phyloP scores from a whole-genome alignment of 495 filamentous ascomycete species.

The Penicillium subrubescens region DNA sequence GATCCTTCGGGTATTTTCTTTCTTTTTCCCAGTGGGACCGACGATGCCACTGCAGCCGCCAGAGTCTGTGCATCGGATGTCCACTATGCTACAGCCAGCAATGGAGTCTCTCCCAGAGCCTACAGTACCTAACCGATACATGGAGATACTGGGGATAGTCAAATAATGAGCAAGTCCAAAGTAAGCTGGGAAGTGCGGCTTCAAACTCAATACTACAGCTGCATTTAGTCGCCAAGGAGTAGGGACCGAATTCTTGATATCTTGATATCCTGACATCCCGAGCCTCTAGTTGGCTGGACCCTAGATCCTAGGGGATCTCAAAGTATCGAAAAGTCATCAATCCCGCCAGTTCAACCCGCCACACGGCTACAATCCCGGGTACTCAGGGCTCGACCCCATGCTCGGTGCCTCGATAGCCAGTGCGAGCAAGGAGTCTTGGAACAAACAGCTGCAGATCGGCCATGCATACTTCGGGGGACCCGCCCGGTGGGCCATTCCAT shows the following conservation, averaged over 20 bases:
- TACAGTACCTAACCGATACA: not conserved
- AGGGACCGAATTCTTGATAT: not conserved
- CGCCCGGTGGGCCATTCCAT: conserved; percentile 33
- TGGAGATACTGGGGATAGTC: not conserved
- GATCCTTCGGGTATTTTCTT: conserved; percentile 11
- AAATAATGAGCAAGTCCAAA: not conserved
- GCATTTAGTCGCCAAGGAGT: not conserved
- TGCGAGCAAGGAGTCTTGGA: not conserved
- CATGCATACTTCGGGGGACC: conserved; percentile 30
- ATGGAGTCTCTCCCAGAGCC: not conserved
- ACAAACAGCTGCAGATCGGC: conserved; percentile 15
- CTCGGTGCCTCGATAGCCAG: not conserved
- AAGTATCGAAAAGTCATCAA: not conserved
- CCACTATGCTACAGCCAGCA: not conserved
- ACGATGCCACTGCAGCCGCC: not conserved
- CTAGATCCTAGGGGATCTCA: not conserved
- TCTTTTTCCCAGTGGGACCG: conserved; percentile 3
- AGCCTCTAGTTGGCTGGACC: not conserved
- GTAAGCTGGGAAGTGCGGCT: not conserved
- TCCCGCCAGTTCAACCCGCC: not conserved
- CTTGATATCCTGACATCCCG: not conserved
- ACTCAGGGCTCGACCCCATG: not conserved
- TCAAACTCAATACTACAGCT: not conserved
- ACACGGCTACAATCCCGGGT: not conserved
- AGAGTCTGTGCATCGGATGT: not conserved